Percentiles rank a stretch among this genome's conserved stretches.
Conservation (phyloP, 1,284 basidiomycete genomes). For the Microbotryum intermedium region DNA sequence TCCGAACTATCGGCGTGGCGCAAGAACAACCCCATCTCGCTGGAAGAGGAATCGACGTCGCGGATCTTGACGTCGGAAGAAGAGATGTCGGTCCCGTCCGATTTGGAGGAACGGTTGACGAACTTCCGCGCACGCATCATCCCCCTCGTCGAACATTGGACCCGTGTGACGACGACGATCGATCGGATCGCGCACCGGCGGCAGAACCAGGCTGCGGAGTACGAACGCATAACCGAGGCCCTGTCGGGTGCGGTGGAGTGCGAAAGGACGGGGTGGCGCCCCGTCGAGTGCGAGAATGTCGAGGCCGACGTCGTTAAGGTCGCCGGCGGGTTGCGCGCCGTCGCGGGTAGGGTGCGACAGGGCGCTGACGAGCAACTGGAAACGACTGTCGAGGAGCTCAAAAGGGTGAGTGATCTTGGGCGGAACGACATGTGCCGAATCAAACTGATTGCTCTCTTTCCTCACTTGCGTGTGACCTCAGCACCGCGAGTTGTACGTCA, state of each 20-base stretch:
- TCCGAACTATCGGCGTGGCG: slow-evolving; percentile 25
- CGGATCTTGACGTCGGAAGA: slow-evolving; percentile 72
- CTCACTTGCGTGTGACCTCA: slow-evolving; percentile 34
- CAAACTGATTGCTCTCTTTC: not conserved
- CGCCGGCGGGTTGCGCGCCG: not conserved
- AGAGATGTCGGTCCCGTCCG: slow-evolving; percentile 83
- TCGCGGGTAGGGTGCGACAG: slow-evolving; percentile 1
- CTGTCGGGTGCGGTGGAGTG: slow-evolving; percentile 9
- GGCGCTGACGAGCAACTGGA: slow-evolving; percentile 23
- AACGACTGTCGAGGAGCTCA: slow-evolving; percentile 51
- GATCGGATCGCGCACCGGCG: slow-evolving; percentile 77
- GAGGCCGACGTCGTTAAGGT: slow-evolving; percentile 12
- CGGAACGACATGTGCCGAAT: not conserved
- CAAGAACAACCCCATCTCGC: slow-evolving; percentile 41
- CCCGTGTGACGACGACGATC: slow-evolving; percentile 70
- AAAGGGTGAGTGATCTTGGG: slow-evolving; percentile 51
- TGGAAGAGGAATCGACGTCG: slow-evolving; percentile 76
- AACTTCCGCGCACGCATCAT: slow-evolving; percentile 57
- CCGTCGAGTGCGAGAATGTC: slow-evolving; percentile 6
- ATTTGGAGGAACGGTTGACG: slow-evolving; percentile 78
- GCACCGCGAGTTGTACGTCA: slow-evolving; percentile 78
- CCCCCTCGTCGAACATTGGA: slow-evolving; percentile 77
- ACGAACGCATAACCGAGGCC: slow-evolving; percentile 4
- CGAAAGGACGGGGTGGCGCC: slow-evolving; percentile 11
- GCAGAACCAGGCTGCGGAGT: slow-evolving; percentile 23